Conservation (phyloP, 2,329 filamentous ascomycete species). For the Cadophora sp. region DNA sequence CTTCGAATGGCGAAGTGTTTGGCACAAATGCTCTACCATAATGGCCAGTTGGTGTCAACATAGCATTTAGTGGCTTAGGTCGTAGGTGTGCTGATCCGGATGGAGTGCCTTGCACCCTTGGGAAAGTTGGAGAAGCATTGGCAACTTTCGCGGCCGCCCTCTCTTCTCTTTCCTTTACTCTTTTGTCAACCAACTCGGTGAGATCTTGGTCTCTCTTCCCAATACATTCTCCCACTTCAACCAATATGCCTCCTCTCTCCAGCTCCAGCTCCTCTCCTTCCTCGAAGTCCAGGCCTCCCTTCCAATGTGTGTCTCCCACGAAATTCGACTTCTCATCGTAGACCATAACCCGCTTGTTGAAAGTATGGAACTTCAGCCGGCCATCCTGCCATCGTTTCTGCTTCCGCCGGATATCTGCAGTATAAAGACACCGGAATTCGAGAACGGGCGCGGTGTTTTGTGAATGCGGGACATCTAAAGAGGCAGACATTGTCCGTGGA, state of each 20-base stretch:
- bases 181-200: conserved; percentile 75
- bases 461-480: conserved; percentile 38
- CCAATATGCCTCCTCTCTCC: conserved; percentile 76
- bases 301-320: conserved; percentile 86
- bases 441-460: conserved; percentile 74
- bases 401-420: conserved; percentile 83
- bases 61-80: conserved; percentile 65
- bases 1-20: conserved; percentile 70
- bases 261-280: conserved; percentile 85
- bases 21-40: conserved; percentile 66
- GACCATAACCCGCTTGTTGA: conserved; percentile 91
- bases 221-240: conserved; percentile 81
- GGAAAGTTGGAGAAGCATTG: conserved; percentile 41
- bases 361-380: conserved; percentile 83
- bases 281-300: conserved; percentile 68
- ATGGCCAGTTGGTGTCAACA: conserved; percentile 69
- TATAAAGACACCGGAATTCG: conserved; percentile 87
- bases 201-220: conserved; percentile 79
- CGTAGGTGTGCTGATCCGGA: conserved; percentile 54
- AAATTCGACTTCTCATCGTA: conserved; percentile 83
- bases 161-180: conserved; percentile 61
- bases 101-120: conserved; percentile 39
- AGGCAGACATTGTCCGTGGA: conserved; percentile 24
- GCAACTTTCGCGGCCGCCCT: conserved; percentile 49
- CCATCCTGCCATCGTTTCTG: conserved; percentile 96